A percentile compares a stretch with the other conserved stretches of the same genome.
Conservation (phyloP, 2,329 filamentous ascomycete genomes). For the Arthrobotrys sphaeroides region DNA sequence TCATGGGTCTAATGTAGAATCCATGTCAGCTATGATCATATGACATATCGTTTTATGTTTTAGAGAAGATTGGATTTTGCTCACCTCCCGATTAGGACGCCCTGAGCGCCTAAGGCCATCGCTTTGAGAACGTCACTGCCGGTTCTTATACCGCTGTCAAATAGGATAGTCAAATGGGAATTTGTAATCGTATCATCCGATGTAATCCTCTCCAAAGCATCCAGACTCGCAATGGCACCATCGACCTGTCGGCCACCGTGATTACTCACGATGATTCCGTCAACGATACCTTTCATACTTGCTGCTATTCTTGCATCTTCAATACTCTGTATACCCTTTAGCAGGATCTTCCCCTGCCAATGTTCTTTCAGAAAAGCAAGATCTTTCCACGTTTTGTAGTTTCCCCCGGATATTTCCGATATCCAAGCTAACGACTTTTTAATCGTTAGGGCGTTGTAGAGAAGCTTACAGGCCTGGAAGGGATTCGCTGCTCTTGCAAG, state of each 20-base stretch:
- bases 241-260: conserved; percentile 64
- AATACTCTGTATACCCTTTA: conserved; percentile 61
- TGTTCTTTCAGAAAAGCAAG: conserved; percentile 33
- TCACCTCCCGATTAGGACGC: conserved; percentile 63
- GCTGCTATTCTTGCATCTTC: conserved; percentile 60
- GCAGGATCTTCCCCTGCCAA: conserved; percentile 44
- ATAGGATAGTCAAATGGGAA: conserved; percentile 59
- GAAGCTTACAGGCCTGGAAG: conserved; percentile 44
- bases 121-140: conserved; percentile 63
- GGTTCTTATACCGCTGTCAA: conserved; percentile 62
- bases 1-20: conserved; percentile 35
- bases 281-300: conserved; percentile 43
- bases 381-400: conserved; percentile 70
- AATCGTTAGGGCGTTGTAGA: conserved; percentile 58
- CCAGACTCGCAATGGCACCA: conserved; percentile 59
- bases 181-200: conserved; percentile 61
- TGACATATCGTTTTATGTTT: too few relatives aligned
- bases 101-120: conserved; percentile 62
- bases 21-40: background rate
- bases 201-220: conserved; percentile 60
- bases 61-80: background rate
- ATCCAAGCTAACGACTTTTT: conserved; percentile 68
- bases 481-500: conserved; percentile 41
- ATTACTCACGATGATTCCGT: conserved; percentile 63
- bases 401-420: conserved; percentile 66